phyloP scores from a whole-genome alignment of 2,329 filamentous ascomycete genomes.

The Neonectria faginata region DNA sequence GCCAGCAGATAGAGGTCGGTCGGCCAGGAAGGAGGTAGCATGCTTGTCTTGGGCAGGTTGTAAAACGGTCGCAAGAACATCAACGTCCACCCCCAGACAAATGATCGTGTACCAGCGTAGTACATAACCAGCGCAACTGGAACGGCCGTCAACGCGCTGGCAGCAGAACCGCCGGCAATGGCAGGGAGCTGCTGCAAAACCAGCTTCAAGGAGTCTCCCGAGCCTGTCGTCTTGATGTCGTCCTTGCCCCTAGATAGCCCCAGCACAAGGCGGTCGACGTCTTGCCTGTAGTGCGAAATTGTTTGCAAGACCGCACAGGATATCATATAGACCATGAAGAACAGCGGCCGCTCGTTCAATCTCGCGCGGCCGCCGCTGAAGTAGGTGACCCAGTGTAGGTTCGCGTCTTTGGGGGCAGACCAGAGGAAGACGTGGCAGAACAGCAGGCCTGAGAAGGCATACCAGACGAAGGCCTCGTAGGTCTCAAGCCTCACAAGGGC shows the following conservation, averaged over 20 bases:
- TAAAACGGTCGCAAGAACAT: slow-evolving; percentile 78
- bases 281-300: slow-evolving; percentile 74
- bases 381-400: slow-evolving; percentile 79
- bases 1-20: slow-evolving; percentile 67
- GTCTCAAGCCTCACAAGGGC: slow-evolving; percentile 70
- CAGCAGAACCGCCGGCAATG: slow-evolving; percentile 53
- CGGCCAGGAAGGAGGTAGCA: slow-evolving; percentile 69
- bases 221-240: slow-evolving; percentile 40
- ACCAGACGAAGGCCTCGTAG: slow-evolving; percentile 79
- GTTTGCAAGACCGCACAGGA: slow-evolving; percentile 78
- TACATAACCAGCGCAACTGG: slow-evolving; percentile 69
- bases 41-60: slow-evolving; percentile 78
- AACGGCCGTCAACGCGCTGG: slow-evolving; percentile 56
- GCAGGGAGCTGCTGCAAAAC: slow-evolving; percentile 55
- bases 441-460: slow-evolving; percentile 79
- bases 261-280: slow-evolving; percentile 75
- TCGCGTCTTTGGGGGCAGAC: slow-evolving; percentile 69
- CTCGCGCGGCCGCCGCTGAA: slow-evolving; percentile 77
- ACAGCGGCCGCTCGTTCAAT: slow-evolving; percentile 88
- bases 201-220: slow-evolving; percentile 49
- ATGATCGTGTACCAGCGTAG: slow-evolving; percentile 68
- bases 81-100: slow-evolving; percentile 77
- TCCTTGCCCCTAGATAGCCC: slow-evolving; percentile 44
- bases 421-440: slow-evolving; percentile 87
- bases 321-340: slow-evolving; percentile 77